Evolutionary conservation across 805 yeast species (phyloP), one percentile per base, ranked within the genome.

Genomic region (Candida lessepsii): DNA sequence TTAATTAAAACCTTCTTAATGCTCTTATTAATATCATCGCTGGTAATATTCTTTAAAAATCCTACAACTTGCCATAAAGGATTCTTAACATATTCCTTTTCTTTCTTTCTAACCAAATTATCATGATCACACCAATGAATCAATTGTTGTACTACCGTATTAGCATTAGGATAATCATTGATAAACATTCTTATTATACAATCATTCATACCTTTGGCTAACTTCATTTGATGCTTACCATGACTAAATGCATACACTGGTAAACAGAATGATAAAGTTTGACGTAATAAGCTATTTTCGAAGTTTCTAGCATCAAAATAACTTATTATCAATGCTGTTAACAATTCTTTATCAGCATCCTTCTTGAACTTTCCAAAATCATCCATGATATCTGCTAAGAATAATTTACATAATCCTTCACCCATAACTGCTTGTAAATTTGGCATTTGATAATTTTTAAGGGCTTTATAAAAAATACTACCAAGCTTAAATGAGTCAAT

Each of bases 181-280:
- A 50, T 52, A 48, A 78, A 76, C 44, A 85, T 58, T 50, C 93
- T 67, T 40, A 68, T 64, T 28, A 86, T 60, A 2, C 86, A 78
- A 60, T 84, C 91, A 3, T 81, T 78, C 21, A 83, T 80, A 19
- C 85, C 73, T 23, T 76, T 62, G 5, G 81, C 73, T 53, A 89
- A 62, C 44, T 81, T 70, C 35, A 71, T 73, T 57, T 87, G 96
- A 56, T 89, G 95, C 13, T 65, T 64, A 0, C 70, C 66, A 51
- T 82, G 89, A 24, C 95, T 84, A 54, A 80, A 84, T 27, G 93
- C 81, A 57, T 86, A 88, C 0, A 86, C 95, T 0, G 97, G 96
- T 13, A 90, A 70, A 57, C 96, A 89, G 53, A 86, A 90, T 8
- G 93, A 78, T 44, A 90, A 74, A 0, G 86, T 85, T 58, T 90